These are phyloP conservation scores for Heliosperma pusillum DNA, from an alignment of 148 eudicot species.

Conservation along the genomic window DNA sequence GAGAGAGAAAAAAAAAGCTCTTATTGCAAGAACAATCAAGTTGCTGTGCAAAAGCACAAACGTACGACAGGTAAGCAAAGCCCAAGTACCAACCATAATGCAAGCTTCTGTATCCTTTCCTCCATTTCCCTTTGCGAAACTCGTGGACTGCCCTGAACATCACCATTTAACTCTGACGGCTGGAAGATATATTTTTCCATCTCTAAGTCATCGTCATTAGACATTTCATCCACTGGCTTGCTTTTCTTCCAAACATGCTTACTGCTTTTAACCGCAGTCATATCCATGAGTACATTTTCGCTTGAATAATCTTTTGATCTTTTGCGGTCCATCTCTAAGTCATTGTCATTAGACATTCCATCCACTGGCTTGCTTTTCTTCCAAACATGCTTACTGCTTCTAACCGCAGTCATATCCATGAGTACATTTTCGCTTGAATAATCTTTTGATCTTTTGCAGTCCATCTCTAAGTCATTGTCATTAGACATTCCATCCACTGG, in stretches of 20 bases:
- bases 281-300: constrained; percentile 13
- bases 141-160: constrained; percentile 47
- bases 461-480: constrained; percentile 31
- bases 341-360: constrained; percentile 28
- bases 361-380: constrained; percentile 10
- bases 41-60: neutral
- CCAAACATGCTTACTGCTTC: constrained; percentile 20
- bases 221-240: constrained; percentile 23
- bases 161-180: constrained; percentile 35
- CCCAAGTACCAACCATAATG: constrained; percentile 54
- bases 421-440: constrained; percentile 17
- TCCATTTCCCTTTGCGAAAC: constrained; percentile 74
- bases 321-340: constrained; percentile 28
- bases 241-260: constrained; percentile 18
- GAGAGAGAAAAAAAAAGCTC: constrained; percentile 4
- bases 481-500: constrained; percentile 22
- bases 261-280: constrained; percentile 15
- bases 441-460: constrained; percentile 11
- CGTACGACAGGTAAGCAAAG: constrained; percentile 7
- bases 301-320: constrained; percentile 14
- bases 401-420: constrained; percentile 13
- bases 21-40: neutral
- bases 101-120: constrained; percentile 86
- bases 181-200: constrained; percentile 51
- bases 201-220: constrained; percentile 27